Conservation (phyloP, 139 green algal genomes). For the Chlamydomonas sp. region DNA sequence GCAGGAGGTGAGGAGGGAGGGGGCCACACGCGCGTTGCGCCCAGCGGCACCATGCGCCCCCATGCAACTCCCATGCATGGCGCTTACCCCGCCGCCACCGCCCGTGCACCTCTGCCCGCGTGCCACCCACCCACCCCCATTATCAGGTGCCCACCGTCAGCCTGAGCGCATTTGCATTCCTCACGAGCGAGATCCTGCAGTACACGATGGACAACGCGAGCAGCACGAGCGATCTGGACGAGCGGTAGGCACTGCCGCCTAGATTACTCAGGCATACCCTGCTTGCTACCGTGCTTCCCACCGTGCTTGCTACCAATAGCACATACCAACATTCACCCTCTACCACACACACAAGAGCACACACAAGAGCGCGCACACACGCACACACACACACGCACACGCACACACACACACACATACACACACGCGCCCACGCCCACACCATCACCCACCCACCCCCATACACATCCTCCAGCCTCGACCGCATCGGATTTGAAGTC, state of each 20-base stretch:
- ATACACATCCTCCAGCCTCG: slow-evolving; percentile 60
- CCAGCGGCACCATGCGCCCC: not conserved
- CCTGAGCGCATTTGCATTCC: slow-evolving; percentile 83
- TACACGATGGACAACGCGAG: slow-evolving; percentile 80
- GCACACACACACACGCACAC: not conserved
- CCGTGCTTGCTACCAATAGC: not conserved
- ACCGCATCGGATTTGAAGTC: slow-evolving; percentile 74
- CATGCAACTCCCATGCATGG: not conserved
- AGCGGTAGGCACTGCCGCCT: too few species aligned
- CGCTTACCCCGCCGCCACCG: not conserved
- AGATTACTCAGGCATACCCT: too few species aligned
- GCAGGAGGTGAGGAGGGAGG: slow-evolving; percentile 36
- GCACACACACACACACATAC: not conserved
- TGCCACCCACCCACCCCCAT: not conserved
- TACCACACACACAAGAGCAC: too few species aligned
- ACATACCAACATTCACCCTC: not conserved
- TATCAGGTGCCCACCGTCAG: slow-evolving; percentile 58
- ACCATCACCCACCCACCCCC: too few species aligned
- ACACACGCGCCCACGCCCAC: too few species aligned
- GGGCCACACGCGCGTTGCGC: too few species aligned
- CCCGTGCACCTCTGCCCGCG: not conserved
- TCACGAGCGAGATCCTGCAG: slow-evolving; percentile 94
- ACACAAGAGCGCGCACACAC: too few species aligned
- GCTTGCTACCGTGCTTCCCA: not conserved
- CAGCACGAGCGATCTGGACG: slow-evolving; percentile 86